These are phyloP conservation scores for Candida methanosorbosa DNA, from an alignment of 805 yeast genomes.

Conservation along the genomic window DNA sequence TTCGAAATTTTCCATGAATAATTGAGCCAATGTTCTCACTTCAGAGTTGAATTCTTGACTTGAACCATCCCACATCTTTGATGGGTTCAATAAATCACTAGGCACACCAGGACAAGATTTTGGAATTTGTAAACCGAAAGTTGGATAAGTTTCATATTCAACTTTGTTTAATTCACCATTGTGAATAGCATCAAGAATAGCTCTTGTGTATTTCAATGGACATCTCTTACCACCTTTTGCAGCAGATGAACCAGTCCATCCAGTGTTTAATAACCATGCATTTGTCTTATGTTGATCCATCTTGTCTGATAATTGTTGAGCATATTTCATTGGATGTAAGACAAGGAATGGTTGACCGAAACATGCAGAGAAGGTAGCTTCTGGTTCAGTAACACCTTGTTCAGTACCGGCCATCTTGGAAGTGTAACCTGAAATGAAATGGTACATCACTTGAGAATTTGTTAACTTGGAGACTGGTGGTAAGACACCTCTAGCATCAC, in stretches of 20 bases:
- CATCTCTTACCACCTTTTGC: conserved; percentile 94
- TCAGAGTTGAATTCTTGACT: conserved; percentile 41
- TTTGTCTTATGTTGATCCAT: conserved; percentile 79
- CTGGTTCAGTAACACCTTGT: conserved; percentile 97
- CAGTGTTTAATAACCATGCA: conserved; percentile 97
- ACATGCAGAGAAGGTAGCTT: conserved; percentile 96
- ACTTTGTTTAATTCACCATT: conserved; percentile 77
- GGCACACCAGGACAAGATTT: conserved; percentile 79
- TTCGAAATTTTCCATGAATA: conserved; percentile 81
- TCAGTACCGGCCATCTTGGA: conserved; percentile 99
- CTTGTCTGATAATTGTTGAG: conserved; percentile 91
- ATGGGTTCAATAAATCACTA: conserved; percentile 74
- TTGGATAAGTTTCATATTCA: conserved; percentile 77
- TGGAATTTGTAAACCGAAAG: conserved; percentile 84
- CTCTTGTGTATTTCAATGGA: conserved; percentile 95
- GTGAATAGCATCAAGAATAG: conserved; percentile 90
- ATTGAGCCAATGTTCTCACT: conserved; percentile 57
- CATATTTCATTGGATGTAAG: conserved; percentile 96
- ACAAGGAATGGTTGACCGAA: conserved; percentile 99
- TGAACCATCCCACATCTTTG: conserved; percentile 68
- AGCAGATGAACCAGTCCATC: conserved; percentile 96
- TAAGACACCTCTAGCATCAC: conserved; percentile 96
- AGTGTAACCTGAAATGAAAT: conserved; percentile 96
- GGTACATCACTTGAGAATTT: conserved; percentile 97
- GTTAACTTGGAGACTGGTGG: conserved; percentile 95